A percentile compares a stretch with the other conserved stretches of the same genome.
Conservation (phyloP, 108 stramenopile genomes). For the Thalassiosira profunda region DNA sequence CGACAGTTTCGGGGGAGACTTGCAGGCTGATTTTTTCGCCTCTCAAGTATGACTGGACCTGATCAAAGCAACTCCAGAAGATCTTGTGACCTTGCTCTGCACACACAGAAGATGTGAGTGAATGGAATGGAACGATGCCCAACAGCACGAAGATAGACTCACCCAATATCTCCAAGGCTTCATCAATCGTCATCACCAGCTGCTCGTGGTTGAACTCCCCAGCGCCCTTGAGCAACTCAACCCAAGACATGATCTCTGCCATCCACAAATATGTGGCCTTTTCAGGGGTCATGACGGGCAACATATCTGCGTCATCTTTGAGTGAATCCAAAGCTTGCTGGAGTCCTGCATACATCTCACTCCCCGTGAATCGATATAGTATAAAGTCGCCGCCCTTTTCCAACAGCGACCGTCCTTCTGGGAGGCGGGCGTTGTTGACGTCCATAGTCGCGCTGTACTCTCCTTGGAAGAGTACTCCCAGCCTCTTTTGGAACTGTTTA, state of each 20-base stretch:
- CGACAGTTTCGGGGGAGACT: no score
- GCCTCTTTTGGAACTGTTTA: constrained; percentile 43
- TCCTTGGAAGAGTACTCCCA: constrained; percentile 58
- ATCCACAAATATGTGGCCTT: constrained; percentile 84
- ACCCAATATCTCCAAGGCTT: no score
- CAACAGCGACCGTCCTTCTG: constrained; percentile 62
- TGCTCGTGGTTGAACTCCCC: no score
- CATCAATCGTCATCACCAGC: no score
- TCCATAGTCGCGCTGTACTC: constrained; percentile 52
- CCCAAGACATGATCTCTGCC: constrained; percentile 63
- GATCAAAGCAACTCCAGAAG: no score
- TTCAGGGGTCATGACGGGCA: constrained; percentile 67
- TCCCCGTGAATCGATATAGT: constrained; percentile 68
- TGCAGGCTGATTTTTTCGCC: no score
- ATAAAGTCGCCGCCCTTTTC: constrained; percentile 68
- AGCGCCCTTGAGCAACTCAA: no score
- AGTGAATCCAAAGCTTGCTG: constrained; percentile 43
- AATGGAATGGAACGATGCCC: no score
- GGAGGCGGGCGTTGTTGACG: constrained; percentile 65
- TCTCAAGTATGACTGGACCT: no score
- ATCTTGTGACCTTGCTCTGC: no score
- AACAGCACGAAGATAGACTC: no score
- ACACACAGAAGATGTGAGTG: no score
- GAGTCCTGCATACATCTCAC: constrained; percentile 56
- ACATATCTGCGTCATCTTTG: constrained; percentile 39